phyloP scores from a whole-genome alignment of 495 filamentous ascomycete genomes.

The Aspergillus nidulans region DNA sequence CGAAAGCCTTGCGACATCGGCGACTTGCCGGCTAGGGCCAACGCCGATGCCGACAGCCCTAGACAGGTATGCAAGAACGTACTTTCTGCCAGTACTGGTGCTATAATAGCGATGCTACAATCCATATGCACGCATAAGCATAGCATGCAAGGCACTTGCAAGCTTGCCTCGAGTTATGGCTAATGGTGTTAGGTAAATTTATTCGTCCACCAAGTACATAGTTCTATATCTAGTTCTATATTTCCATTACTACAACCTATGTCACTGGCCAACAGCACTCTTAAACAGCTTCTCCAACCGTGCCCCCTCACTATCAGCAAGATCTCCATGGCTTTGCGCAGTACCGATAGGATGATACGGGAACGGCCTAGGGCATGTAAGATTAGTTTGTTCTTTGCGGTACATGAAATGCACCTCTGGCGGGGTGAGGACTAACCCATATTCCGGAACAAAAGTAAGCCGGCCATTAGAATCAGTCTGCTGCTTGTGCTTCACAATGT shows the following conservation, averaged over 20 bases:
- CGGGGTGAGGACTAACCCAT: constrained; percentile 8
- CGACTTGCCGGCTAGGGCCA: no score
- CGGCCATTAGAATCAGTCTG: constrained; percentile 8
- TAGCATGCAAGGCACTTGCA: no score
- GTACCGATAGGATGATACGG: constrained; percentile 28
- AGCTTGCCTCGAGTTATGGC: no score
- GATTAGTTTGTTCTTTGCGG: background rate
- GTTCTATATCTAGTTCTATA: background rate
- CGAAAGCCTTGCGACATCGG: no score
- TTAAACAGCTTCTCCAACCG: constrained; percentile 21
- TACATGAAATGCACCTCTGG: background rate
- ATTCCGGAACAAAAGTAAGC: constrained; percentile 29
- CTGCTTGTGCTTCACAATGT: constrained; percentile 15
- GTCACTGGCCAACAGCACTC: background rate
- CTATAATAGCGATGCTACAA: no score
- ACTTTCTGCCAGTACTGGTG: no score
- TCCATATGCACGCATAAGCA: no score
- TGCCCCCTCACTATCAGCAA: constrained; percentile 26
- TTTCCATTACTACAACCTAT: background rate
- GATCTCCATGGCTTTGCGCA: constrained; percentile 14
- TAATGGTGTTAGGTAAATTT: no score
- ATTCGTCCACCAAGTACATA: no score
- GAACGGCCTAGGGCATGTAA: constrained; percentile 23
- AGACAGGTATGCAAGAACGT: no score
- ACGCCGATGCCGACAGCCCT: no score